A percentile compares a stretch with the other conserved stretches of the same genome.
Evolutionary conservation across 176 grass and related monocot species (phyloP).

Genomic region (Calamus simplicifolius): DNA sequence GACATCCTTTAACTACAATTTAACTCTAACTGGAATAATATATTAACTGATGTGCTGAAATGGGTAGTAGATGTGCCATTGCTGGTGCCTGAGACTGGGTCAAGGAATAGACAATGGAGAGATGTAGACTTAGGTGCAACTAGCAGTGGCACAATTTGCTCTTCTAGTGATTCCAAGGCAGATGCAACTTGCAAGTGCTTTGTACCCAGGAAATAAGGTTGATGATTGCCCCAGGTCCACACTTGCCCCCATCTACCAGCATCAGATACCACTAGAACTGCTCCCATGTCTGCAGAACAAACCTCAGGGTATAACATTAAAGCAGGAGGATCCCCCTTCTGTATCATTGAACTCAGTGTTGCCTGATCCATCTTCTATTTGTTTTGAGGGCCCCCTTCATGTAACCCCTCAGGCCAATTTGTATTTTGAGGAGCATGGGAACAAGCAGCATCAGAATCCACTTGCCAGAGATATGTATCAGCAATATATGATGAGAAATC

Average conservation of each 20-base stretch:
- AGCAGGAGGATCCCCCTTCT: slow-evolving; percentile 28
- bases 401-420: slow-evolving; percentile 33
- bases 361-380: slow-evolving; percentile 40
- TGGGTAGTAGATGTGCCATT: slow-evolving; percentile 21
- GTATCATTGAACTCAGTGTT: slow-evolving; percentile 24
- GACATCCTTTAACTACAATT: no score
- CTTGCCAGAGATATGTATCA: slow-evolving; percentile 32
- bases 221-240: slow-evolving; percentile 15
- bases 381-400: slow-evolving; percentile 38
- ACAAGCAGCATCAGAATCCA: slow-evolving; percentile 14
- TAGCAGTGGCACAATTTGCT: slow-evolving; percentile 3
- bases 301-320: slow-evolving; percentile 15
- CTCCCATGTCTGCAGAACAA: slow-evolving; percentile 22
- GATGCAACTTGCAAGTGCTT: slow-evolving; percentile 24
- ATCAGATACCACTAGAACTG: slow-evolving; percentile 20
- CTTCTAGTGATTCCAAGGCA: slow-evolving; percentile 14
- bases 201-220: slow-evolving; percentile 17
- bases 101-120: slow-evolving; percentile 14
- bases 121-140: slow-evolving; percentile 20
- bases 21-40: no score
- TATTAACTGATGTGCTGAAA: slow-evolving; percentile 11
- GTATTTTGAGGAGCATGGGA: slow-evolving; percentile 38
- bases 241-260: slow-evolving; percentile 22
- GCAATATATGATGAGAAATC: slow-evolving; percentile 30
- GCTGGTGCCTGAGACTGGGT: not conserved